These are phyloP conservation scores for Thermomyces lanuginosus DNA, from an alignment of 2,329 filamentous ascomycete species.

Conservation along the genomic window DNA sequence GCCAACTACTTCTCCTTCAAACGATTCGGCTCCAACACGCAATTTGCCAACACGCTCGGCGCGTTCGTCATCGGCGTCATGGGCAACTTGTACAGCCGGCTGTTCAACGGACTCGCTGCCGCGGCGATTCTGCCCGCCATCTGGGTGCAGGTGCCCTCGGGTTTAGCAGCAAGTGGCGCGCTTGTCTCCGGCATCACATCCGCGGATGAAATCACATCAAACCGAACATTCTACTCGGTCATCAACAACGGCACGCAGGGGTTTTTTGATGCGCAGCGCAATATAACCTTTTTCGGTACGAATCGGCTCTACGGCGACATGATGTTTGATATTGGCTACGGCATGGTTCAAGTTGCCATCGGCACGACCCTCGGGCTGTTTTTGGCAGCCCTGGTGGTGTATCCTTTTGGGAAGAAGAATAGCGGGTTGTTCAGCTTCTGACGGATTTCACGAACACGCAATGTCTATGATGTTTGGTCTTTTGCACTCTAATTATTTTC, in stretches of 20 bases:
- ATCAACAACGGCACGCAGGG: conserved; percentile 27
- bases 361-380: conserved; percentile 36
- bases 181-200: conserved; percentile 42
- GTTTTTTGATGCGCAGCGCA: conserved; percentile 15
- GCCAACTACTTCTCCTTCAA: conserved; percentile 61
- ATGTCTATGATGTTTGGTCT: too few relatives aligned
- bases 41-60: conserved; percentile 63
- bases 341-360: conserved; percentile 34
- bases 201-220: conserved; percentile 38
- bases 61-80: conserved; percentile 65
- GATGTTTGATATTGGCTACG: conserved; percentile 32
- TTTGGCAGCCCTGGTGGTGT: conserved; percentile 32
- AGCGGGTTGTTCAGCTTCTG: conserved; percentile 34
- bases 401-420: conserved; percentile 33
- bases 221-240: conserved; percentile 21
- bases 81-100: conserved; percentile 62
- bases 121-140: conserved; percentile 80
- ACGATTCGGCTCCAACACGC: conserved; percentile 53
- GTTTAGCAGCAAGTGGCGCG: conserved; percentile 42
- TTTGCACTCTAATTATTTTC: too few relatives aligned
- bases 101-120: conserved; percentile 62
- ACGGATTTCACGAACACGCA: conserved; percentile 1
- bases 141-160: conserved; percentile 52
- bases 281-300: conserved; percentile 10
- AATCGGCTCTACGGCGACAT: conserved; percentile 11